Base-by-base conservation (phyloP, 768 basidiomycete genomes). In the Panellus pusillus region DNA sequence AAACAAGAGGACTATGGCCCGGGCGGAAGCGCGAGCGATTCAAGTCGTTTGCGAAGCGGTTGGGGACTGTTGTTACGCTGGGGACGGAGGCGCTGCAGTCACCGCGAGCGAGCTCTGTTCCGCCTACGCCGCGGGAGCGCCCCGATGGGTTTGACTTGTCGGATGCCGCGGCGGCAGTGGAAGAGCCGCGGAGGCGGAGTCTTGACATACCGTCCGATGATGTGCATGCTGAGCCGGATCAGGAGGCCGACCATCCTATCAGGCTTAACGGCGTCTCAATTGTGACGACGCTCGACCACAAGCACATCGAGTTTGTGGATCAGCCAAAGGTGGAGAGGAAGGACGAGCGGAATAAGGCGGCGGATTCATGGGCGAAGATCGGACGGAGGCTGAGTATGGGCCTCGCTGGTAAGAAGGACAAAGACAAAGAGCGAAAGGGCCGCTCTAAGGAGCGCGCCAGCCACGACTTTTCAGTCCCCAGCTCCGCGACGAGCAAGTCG, bases 11-110 rank as follows among this genome's bases (percentile, higher is more conserved):
- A 92, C 60, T 89, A 89, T 54, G 74, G 74, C 29, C 81, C 80
- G 50, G 80, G 82, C 78, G 87, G 47, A 96, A 86, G 69, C 83
- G 91, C 35, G 89, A 94, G 68, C 80, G 79, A 43, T 70, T 96
- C 55, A 87, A 83, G 68, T 84, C 81, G 44, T 72, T 94, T 43
- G 90, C 89, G 15, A 85, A 82, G 62, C 80, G 79, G 61, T 72
- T 90, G 50, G 74, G 77, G 24, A 69, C 70, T 9, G 74, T 78
- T 54, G 55, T 61, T 17, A 55, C 58, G 2, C 18, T 61, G 12
- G 68, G 70, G 0, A 44, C 35, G 9, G 48, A 55, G 11, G 53
- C 41, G 18, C 55, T 45, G 41, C 74, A 74, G 2, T 70, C 71
- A 7, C 79, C 70, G 20, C 78, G 86, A 20, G 71, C 85, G 17